These are phyloP conservation scores for Allantophomopsis lycopodina DNA, from an alignment of 2,329 filamentous ascomycete genomes.

Conservation along the genomic window DNA sequence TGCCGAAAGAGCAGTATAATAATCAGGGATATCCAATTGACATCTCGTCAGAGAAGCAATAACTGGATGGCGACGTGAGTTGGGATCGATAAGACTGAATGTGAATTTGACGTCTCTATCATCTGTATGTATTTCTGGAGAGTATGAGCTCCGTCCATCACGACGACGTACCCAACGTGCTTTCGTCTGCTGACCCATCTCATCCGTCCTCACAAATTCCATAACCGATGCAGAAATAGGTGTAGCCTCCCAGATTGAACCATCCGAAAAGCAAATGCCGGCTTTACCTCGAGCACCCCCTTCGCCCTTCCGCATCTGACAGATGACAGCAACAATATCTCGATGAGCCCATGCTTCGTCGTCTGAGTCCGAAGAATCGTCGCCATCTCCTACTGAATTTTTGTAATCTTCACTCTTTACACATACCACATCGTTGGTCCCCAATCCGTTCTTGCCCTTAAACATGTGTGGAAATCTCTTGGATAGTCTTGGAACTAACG, in stretches of 20 bases:
- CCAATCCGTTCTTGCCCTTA: conserved; percentile 46
- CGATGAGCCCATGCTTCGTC: conserved; percentile 33
- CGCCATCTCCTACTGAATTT: conserved; percentile 31
- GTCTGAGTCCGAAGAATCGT: conserved; percentile 36
- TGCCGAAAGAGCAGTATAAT: conserved; percentile 33
- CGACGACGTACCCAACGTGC: conserved; percentile 51
- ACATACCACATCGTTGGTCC: conserved; percentile 56
- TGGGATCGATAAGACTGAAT: conserved; percentile 63
- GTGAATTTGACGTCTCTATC: conserved; percentile 45
- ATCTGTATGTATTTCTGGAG: conserved; percentile 5
- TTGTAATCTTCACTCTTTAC: conserved; percentile 58
- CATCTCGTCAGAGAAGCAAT: conserved; percentile 52
- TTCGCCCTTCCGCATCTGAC: conserved; percentile 40
- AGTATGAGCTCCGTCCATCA: conserved; percentile 10
- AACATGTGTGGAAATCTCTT: conserved; percentile 52
- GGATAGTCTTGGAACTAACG: conserved; percentile 43
- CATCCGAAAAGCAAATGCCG: conserved; percentile 54
- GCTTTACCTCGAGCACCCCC: conserved; percentile 23
- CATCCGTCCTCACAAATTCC: conserved; percentile 42
- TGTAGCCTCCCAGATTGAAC: conserved; percentile 41
- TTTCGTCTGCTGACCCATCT: conserved; percentile 42
- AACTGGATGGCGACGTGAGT: conserved; percentile 57
- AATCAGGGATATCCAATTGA: conserved; percentile 55
- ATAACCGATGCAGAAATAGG: conserved; percentile 42
- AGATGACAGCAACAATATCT: conserved; percentile 56